These are phyloP conservation scores for Pseudomicrostroma phylloplanum DNA, from an alignment of 1,284 basidiomycete species.

Conservation along the genomic window DNA sequence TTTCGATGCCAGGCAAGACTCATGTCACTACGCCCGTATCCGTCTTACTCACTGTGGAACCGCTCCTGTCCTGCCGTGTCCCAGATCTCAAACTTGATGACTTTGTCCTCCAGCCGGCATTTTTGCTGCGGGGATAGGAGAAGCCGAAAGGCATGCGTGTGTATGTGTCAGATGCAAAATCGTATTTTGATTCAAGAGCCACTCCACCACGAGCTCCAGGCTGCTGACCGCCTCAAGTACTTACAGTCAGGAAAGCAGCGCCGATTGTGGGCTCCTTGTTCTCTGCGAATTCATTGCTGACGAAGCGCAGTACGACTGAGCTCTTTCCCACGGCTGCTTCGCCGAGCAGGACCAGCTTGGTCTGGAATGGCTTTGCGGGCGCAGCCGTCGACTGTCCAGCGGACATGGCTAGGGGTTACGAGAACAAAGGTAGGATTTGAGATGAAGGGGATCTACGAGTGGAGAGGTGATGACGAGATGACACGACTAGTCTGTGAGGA, in stretches of 20 bases:
- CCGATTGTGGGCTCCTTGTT: conserved; percentile 99
- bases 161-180: no score
- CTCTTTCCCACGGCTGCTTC: conserved; percentile 99
- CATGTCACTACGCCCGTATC: no score
- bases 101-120: conserved; percentile 63
- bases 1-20: no score
- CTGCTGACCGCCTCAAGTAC: conserved; percentile 8
- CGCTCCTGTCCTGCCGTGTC: conserved; percentile 92
- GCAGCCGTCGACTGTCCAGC: conserved; percentile 17
- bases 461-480: no score
- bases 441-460: no score
- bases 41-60: no score
- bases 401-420: no score
- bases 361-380: conserved; percentile 47
- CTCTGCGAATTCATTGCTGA: conserved; percentile 86
- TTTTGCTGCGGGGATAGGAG: conserved; percentile 33
- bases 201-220: neutral
- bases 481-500: no score
- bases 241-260: conserved; percentile 64
- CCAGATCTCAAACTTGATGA: conserved; percentile 93
- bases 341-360: conserved; percentile 55
- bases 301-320: conserved; percentile 96
- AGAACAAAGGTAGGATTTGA: no score
- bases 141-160: neutral
- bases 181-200: neutral